phyloP scores from a whole-genome alignment of 805 yeast species.

The Ogataea trehalophila region DNA sequence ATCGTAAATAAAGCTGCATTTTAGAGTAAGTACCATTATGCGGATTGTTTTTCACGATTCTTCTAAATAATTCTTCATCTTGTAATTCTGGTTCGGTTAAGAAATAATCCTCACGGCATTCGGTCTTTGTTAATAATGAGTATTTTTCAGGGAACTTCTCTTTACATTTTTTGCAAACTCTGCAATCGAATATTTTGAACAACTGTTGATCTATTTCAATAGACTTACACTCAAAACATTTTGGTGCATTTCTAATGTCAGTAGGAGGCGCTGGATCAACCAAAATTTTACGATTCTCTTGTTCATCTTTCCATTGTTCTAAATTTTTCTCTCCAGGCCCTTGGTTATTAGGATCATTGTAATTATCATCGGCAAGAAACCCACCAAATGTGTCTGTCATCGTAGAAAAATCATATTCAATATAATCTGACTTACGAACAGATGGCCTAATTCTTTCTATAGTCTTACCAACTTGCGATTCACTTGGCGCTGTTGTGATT shows the following conservation, averaged over 20 bases:
- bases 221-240: slow-evolving; percentile 78
- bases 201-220: slow-evolving; percentile 75
- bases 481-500: background rate
- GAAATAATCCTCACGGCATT: slow-evolving; percentile 87
- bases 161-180: slow-evolving; percentile 80
- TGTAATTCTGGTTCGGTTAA: slow-evolving; percentile 89
- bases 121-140: slow-evolving; percentile 88
- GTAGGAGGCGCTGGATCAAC: slow-evolving; percentile 66
- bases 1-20: slow-evolving; percentile 88
- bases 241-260: slow-evolving; percentile 69
- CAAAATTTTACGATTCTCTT: slow-evolving; percentile 32
- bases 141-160: slow-evolving; percentile 79
- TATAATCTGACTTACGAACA: slow-evolving; percentile 60
- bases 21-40: slow-evolving; percentile 83
- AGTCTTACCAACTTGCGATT: background rate
- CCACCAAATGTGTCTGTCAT: slow-evolving; percentile 90
- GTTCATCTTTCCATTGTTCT: slow-evolving; percentile 55
- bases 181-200: slow-evolving; percentile 58
- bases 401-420: slow-evolving; percentile 84
- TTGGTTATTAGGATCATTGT: slow-evolving; percentile 16
- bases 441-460: slow-evolving; percentile 35
- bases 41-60: slow-evolving; percentile 90
- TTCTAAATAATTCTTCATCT: slow-evolving; percentile 61
- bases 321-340: slow-evolving; percentile 34
- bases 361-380: slow-evolving; percentile 45